These are phyloP conservation scores for Pelagophyceae sp. DNA, from an alignment of 352 stramenopile genomes.

Conservation along the genomic window DNA sequence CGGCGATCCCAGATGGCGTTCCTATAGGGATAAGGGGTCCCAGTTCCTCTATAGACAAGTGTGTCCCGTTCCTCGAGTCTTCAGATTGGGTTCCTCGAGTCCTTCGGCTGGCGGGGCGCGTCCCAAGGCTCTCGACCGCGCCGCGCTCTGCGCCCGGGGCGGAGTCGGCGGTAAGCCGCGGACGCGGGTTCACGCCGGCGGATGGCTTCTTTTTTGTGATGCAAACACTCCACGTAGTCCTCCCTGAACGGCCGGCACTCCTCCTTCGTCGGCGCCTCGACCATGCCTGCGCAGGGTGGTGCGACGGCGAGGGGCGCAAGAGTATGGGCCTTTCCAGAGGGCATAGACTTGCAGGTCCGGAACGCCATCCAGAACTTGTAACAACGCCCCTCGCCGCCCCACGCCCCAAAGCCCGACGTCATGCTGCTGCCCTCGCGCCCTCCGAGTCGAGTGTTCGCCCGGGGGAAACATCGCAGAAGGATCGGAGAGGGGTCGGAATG, in stretches of 20 bases:
- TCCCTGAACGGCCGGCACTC: neutral
- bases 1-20: neutral
- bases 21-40: too few relatives aligned
- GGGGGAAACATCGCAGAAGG: neutral
- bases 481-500: neutral
- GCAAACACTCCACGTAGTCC: conserved; percentile 16
- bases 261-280: neutral
- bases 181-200: neutral
- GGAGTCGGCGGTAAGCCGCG: neutral
- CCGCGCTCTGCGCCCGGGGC: too few relatives aligned
- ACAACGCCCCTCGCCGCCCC: conserved; percentile 5
- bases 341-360: neutral
- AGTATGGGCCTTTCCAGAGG: too few relatives aligned
- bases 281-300: too few relatives aligned
- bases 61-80: too few relatives aligned
- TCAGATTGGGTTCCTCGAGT: too few relatives aligned
- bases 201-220: conserved; percentile 15
- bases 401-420: conserved; percentile 11
- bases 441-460: too few relatives aligned
- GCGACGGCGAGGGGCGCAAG: too few relatives aligned
- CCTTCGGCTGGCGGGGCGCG: too few relatives aligned
- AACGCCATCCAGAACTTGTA: conserved; percentile 16
- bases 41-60: too few relatives aligned
- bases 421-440: neutral
- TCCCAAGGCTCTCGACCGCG: too few relatives aligned